Percentiles rank a stretch among this genome's conserved stretches.
phyloP scores from a whole-genome alignment of 306 rosid species.

The Neltuma alba region DNA sequence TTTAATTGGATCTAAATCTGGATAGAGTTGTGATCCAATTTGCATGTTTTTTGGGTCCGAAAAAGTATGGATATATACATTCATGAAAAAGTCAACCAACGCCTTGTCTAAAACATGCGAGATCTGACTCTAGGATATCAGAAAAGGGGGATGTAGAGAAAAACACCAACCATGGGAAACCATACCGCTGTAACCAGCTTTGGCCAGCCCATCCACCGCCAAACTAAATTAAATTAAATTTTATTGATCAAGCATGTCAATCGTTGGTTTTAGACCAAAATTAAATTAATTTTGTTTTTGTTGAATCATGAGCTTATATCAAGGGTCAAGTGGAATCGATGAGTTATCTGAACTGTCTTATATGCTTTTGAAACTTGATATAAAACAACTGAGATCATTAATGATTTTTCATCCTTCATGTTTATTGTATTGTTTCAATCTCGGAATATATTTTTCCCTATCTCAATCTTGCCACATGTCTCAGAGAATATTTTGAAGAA shows the following conservation, averaged over 20 bases:
- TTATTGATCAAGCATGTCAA: conserved; percentile 1
- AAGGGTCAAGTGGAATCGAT: not conserved
- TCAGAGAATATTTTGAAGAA: conserved; percentile 90
- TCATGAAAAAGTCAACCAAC: too few relatives aligned
- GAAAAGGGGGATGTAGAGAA: too few relatives aligned
- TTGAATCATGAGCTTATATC: conserved; percentile 14
- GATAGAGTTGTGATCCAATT: too few relatives aligned
- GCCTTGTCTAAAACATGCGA: too few relatives aligned
- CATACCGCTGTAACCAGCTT: too few relatives aligned
- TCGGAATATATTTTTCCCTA: conserved; percentile 28
- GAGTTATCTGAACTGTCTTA: conserved; percentile 21
- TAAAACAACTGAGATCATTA: not conserved
- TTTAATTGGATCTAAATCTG: too few relatives aligned
- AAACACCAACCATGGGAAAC: too few relatives aligned
- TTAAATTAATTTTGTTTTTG: not conserved
- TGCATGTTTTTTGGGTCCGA: too few relatives aligned
- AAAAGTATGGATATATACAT: too few relatives aligned
- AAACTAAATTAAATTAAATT: too few relatives aligned
- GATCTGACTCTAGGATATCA: too few relatives aligned
- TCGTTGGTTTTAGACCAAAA: not conserved
- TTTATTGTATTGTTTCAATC: conserved; percentile 18
- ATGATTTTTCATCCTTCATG: conserved; percentile 12
- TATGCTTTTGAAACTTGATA: conserved; percentile 16
- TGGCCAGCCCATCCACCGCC: too few relatives aligned
- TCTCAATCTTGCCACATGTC: conserved; percentile 34